phyloP scores from a whole-genome alignment of 805 yeast species.

The Metschnikowia arizonensis region DNA sequence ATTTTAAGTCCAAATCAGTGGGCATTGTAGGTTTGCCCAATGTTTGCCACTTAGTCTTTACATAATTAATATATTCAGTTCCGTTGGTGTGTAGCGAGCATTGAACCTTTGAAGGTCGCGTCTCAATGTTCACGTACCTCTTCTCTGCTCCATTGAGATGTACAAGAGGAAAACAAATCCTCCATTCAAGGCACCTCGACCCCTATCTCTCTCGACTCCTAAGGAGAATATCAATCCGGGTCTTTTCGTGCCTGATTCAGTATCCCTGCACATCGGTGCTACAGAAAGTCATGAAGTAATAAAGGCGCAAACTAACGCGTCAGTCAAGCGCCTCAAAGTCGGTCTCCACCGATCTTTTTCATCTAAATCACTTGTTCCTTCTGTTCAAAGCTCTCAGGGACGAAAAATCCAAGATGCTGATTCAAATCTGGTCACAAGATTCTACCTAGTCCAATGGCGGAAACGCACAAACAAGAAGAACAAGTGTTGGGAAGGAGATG shows the following conservation, averaged over 20 bases:
- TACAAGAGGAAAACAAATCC: slow-evolving; percentile 30
- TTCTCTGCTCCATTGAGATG: slow-evolving; percentile 11
- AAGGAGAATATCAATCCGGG: background rate
- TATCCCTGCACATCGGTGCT: background rate
- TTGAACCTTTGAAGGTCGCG: background rate
- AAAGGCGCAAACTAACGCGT: background rate
- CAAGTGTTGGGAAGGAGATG: slow-evolving; percentile 96
- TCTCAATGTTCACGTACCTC: slow-evolving; percentile 3
- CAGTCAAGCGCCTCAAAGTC: background rate
- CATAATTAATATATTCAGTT: slow-evolving; percentile 1
- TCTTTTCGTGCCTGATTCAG: slow-evolving; percentile 7
- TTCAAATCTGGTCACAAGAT: slow-evolving; percentile 1
- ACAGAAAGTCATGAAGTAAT: background rate
- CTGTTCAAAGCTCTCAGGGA: background rate
- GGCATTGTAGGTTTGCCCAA: background rate
- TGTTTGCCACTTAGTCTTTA: background rate
- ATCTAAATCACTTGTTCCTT: background rate
- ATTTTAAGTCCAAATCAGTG: background rate
- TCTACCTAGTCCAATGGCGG: slow-evolving; percentile 54
- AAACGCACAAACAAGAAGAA: slow-evolving; percentile 72
- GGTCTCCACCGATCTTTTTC: background rate
- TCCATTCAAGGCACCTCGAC: slow-evolving; percentile 52
- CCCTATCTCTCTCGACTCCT: slow-evolving; percentile 1
- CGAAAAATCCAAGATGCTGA: background rate
- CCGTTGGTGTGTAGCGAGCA: background rate